Percentiles rank a stretch among this genome's conserved stretches.
These are phyloP conservation scores for Elaeis guineensis DNA, from an alignment of 176 grass and related monocot species.

Conservation along the genomic window DNA sequence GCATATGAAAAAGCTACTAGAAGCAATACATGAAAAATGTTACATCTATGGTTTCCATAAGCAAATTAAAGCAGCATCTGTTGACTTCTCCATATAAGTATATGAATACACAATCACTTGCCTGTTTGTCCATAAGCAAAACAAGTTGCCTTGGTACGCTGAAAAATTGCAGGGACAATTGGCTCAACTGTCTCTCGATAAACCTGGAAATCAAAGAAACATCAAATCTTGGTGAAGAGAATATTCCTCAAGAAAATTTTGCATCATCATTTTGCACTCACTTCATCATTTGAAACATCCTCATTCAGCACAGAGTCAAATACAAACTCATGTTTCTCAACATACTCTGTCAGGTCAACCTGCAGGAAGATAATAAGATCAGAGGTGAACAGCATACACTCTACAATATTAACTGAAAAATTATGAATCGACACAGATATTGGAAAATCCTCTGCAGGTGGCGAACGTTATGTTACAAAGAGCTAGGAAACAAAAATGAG, in stretches of 20 bases:
- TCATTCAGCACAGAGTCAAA: constrained; percentile 98
- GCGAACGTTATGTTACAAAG: too few species aligned
- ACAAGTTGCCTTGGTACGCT: constrained; percentile 93
- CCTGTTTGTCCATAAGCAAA: constrained; percentile 99
- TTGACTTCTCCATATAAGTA: background rate
- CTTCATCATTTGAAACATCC: constrained; percentile 96
- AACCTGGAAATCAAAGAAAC: constrained; percentile 48
- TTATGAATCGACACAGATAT: too few species aligned
- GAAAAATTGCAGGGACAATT: constrained; percentile 92
- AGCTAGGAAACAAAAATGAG: too few species aligned
- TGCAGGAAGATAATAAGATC: constrained; percentile 21
- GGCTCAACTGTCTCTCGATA: constrained; percentile 93
- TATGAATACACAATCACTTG: constrained; percentile 7
- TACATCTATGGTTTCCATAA: background rate
- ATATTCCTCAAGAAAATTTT: constrained; percentile 3
- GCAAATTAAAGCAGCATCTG: background rate
- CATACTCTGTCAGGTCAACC: constrained; percentile 97
- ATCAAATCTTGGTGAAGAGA: background rate
- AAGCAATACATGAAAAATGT: too few species aligned
- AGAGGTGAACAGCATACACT: too few species aligned
- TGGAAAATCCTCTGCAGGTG: too few species aligned
- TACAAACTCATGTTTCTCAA: constrained; percentile 95
- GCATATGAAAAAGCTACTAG: too few species aligned
- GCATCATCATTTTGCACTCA: constrained; percentile 14
- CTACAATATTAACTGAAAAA: too few species aligned